These are phyloP conservation scores for Choiromyces venosus DNA, from an alignment of 495 filamentous ascomycete species.

Conservation along the genomic window DNA sequence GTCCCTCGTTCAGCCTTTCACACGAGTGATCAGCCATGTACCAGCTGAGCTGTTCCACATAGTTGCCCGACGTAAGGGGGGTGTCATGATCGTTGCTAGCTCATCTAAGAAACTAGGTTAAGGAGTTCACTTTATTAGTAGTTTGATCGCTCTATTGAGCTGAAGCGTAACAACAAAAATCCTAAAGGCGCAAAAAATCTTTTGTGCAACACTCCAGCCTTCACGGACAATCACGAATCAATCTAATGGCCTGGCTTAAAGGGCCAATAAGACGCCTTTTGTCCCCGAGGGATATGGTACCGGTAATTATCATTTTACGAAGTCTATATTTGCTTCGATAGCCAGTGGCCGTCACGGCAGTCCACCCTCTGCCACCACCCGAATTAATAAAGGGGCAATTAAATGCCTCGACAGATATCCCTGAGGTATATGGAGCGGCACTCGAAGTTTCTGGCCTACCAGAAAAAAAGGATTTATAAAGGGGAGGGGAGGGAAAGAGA, in stretches of 20 bases:
- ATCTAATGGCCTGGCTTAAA: background rate
- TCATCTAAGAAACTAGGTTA: background rate
- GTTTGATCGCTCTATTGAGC: background rate
- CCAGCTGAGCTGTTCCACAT: background rate
- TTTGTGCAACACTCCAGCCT: constrained; percentile 1
- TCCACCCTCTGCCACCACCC: background rate
- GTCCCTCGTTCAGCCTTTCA: background rate
- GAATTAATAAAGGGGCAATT: background rate
- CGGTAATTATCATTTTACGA: background rate
- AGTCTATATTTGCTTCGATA: background rate
- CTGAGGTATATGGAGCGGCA: background rate
- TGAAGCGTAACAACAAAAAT: background rate
- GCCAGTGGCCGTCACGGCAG: background rate
- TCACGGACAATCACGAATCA: background rate
- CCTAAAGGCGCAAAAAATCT: background rate
- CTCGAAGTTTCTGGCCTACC: background rate
- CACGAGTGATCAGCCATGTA: background rate
- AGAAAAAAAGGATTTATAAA: background rate
- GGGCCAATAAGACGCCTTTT: background rate
- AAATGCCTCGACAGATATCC: background rate
- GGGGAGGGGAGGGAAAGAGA: no score
- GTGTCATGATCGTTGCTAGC: background rate
- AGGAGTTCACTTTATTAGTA: background rate
- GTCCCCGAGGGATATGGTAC: background rate
- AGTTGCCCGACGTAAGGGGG: background rate